Base-by-base conservation (phyloP, 768 basidiomycete species). In the Mycena filopes region DNA sequence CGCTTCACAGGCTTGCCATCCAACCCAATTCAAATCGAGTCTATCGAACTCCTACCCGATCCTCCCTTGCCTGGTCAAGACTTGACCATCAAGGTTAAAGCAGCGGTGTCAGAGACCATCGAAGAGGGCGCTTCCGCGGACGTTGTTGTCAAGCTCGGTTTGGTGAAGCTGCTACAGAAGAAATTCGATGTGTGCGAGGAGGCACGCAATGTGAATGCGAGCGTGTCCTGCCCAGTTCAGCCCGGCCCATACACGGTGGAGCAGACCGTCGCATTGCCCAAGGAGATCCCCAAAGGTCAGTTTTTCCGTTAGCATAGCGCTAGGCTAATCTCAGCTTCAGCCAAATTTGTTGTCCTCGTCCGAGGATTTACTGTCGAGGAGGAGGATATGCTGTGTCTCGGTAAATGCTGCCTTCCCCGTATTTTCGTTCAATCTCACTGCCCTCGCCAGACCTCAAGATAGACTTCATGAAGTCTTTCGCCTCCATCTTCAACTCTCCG, bases 81-180 rank as follows among this genome's bases (percentile, higher is more conserved):
- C 70, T 79, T 99, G 71, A 96, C 94, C n/a, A 90, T 99, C 66
- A 90, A 79, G 5, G 96, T 92, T 20, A 80, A 81, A 8, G 97
- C 89, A 4, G 73, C 70, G 3, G 92, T 89, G 2, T 69, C 76
- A 9, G 76, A 88, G 59, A 75, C 70, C 7, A 88, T 99, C 66
- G 83, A 92, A 96, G 90, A 96, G 6, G 98, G 98, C 7, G 93
- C 97, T 41, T 93, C 87, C 71, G 97, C 92, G 10, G 89, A 96
- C 69, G 95, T 99, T 5, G 78, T 79, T 1, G 97, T 99, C 60
- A 99, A 98, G 77, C 83, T 99, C n/a, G 98, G 98, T 26, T 79
- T 94, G 29, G 87, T 99, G 74, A 98, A 94, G 81, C 75, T 99
- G n/a, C 80, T 99, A 33, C 77, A 82, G 47, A 98, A 94, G 81